These are phyloP conservation scores for Neopestalotiopsis rosae DNA, from an alignment of 2,329 filamentous ascomycete genomes.

Conservation along the genomic window DNA sequence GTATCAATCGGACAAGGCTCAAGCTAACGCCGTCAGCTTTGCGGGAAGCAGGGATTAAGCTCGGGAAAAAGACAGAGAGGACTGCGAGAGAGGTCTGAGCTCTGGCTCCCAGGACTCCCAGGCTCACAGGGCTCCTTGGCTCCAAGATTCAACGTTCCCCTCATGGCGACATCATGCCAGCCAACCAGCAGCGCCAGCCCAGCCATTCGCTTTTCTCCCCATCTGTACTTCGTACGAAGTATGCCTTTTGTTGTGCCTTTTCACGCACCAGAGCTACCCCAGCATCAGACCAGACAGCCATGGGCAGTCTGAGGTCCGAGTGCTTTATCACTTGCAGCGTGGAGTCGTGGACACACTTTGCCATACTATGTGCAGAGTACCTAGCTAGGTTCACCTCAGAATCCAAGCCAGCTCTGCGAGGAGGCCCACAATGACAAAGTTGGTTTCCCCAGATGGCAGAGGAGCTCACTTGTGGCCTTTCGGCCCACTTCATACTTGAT, in stretches of 20 bases:
- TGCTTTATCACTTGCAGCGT: slow-evolving; percentile 28
- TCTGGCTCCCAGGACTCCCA: slow-evolving; percentile 6
- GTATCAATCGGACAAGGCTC: slow-evolving; percentile 7
- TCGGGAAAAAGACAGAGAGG: slow-evolving; percentile 4
- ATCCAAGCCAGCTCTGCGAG: slow-evolving; percentile 24
- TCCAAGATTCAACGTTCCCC: neutral
- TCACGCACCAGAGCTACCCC: slow-evolving; percentile 22
- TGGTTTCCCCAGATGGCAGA: neutral
- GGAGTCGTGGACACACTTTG: too few species aligned
- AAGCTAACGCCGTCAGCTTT: slow-evolving; percentile 1
- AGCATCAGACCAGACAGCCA: slow-evolving; percentile 27
- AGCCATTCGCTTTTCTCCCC: slow-evolving; percentile 21
- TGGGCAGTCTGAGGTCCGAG: slow-evolving; percentile 29
- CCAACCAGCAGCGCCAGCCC: slow-evolving; percentile 18
- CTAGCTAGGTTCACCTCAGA: neutral
- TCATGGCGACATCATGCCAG: slow-evolving; percentile 14
- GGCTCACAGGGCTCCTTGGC: too few species aligned
- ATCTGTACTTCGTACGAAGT: too few species aligned
- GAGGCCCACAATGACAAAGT: slow-evolving; percentile 19
- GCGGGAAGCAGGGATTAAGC: slow-evolving; percentile 14
- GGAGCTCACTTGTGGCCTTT: slow-evolving; percentile 19
- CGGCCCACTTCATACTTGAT: neutral
- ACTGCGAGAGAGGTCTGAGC: slow-evolving; percentile 16
- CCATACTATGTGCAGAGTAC: too few species aligned
- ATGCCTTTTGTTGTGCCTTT: neutral